A percentile compares a stretch with the other conserved stretches of the same genome.
Conservation (phyloP, 768 basidiomycete genomes). For the Suillus bovinus region DNA sequence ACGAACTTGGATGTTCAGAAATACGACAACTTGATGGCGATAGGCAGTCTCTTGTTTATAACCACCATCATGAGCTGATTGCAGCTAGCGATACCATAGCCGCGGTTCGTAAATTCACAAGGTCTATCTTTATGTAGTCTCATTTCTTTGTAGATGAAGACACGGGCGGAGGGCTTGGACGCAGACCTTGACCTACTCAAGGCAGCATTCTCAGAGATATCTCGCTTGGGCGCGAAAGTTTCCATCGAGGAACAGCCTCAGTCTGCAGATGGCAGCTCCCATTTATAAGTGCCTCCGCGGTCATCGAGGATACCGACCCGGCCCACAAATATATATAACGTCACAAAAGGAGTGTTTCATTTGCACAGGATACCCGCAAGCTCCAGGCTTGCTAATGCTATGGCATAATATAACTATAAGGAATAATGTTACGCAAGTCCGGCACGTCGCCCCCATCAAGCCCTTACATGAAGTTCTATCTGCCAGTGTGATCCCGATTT, state of each 20-base stretch:
- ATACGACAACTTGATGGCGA: conserved; percentile 87
- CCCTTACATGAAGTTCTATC: conserved; percentile 38
- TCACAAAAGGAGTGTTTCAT: not conserved
- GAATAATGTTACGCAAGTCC: conserved; percentile 3
- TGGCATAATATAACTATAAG: conserved; percentile 12
- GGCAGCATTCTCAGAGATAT: conserved; percentile 85
- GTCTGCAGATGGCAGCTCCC: not conserved
- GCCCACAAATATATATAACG: not conserved
- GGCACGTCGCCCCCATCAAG: conserved; percentile 7
- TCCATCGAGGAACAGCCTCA: conserved; percentile 43
- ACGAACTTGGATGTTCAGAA: conserved; percentile 47
- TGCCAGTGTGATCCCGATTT: conserved; percentile 45
- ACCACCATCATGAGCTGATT: conserved; percentile 94
- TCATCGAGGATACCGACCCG: not conserved
- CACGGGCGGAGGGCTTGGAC: conserved; percentile 82
- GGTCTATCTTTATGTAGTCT: conserved; percentile 8
- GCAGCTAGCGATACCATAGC: conserved; percentile 92
- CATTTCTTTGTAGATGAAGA: conserved; percentile 69
- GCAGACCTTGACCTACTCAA: conserved; percentile 79
- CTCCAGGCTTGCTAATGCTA: conserved; percentile 18
- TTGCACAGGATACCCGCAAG: conserved; percentile 9
- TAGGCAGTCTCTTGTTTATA: conserved; percentile 89
- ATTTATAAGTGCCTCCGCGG: not conserved
- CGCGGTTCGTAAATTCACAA: conserved; percentile 49
- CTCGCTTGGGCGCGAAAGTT: conserved; percentile 70